Conservation (phyloP, 163 green algal species). For the Prototheca stagnorum region DNA sequence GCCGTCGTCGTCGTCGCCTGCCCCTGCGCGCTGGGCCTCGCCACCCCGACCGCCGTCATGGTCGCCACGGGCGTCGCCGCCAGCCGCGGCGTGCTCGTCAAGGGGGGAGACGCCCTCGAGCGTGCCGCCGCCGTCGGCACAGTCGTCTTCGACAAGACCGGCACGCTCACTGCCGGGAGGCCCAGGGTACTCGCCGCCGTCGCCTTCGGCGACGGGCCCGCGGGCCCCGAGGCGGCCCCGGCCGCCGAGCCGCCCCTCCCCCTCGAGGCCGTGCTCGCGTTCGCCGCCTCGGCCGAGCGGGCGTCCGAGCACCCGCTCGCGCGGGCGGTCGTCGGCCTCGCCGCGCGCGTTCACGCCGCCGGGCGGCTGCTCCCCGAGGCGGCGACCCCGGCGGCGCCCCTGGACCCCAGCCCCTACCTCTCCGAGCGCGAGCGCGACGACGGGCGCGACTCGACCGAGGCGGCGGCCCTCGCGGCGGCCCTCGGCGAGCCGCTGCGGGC, state of each 20-base stretch:
- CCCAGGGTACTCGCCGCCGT: too few relatives aligned
- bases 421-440: too few relatives aligned
- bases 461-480: too few relatives aligned
- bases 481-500: too few relatives aligned
- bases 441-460: too few relatives aligned
- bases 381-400: too few relatives aligned
- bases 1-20: conserved; percentile 88
- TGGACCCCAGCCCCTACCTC: too few relatives aligned
- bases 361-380: too few relatives aligned
- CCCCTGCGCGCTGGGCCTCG: conserved; percentile 89
- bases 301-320: conserved; percentile 84
- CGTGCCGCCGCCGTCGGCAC: conserved; percentile 43
- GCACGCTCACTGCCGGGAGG: conserved; percentile 72
- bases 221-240: too few relatives aligned
- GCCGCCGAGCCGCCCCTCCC: too few relatives aligned
- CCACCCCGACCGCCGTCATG: conserved; percentile 93
- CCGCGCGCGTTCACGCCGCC: too few relatives aligned
- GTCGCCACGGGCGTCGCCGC: conserved; percentile 39
- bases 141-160: conserved; percentile 92
- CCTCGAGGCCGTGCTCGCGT: conserved; percentile 9
- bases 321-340: conserved; percentile 42
- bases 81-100: conserved; percentile 62
- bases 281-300: conserved; percentile 54
- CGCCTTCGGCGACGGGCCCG: too few relatives aligned
- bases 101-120: conserved; percentile 78